Evolutionary conservation across 805 yeast genomes (phyloP), one percentile per base, ranked within the genome.

Genomic region (Lipomyces yamanashiensis): DNA sequence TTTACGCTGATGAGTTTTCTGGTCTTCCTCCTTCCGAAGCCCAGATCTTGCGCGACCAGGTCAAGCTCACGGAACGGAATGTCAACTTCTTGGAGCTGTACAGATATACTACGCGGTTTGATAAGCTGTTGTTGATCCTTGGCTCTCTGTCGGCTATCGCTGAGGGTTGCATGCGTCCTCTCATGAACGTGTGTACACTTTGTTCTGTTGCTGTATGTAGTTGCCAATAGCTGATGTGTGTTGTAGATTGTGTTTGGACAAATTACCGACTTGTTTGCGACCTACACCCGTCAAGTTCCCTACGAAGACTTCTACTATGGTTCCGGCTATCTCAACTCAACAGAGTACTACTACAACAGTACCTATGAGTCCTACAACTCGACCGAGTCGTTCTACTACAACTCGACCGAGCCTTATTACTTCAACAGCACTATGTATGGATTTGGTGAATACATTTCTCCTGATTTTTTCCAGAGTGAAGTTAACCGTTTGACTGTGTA

Each of bases 81-180:
- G 75, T 75, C 17, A 64, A 70, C 34, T 70, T 74, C 62, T 52
- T 56, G 15, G 66, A 67, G 48, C 55, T 78, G 33, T 78, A 71
- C 67, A 64, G 76, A 23, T 78, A 74, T 67, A 78, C 80, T 13
- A 67, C 67, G 50, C 62, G 59, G 9, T 61, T 51, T 48, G 81
- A 78, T 51, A 54, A 64, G 13, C 54, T 70, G 44, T 58, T 76
- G 37, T 70, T 77, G 17, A 15, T 67, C 3, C 6, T 75, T 13
- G 81, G 79, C 1, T 61, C 71, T 17, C 60, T 72, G 28, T 68
- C 72, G 55, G 71, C 81, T 0, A 69, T 76, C 10, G 75, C 76
- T 3, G 75, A 76, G 15, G 81, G 81, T 17, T 79, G 77, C 28
- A 77, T 77, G 21, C 59, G 79, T 58, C 81, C 81, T 1, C 58